These are phyloP conservation scores for Phytophthora hibernalis DNA, from an alignment of 352 stramenopile genomes.

Conservation along the genomic window DNA sequence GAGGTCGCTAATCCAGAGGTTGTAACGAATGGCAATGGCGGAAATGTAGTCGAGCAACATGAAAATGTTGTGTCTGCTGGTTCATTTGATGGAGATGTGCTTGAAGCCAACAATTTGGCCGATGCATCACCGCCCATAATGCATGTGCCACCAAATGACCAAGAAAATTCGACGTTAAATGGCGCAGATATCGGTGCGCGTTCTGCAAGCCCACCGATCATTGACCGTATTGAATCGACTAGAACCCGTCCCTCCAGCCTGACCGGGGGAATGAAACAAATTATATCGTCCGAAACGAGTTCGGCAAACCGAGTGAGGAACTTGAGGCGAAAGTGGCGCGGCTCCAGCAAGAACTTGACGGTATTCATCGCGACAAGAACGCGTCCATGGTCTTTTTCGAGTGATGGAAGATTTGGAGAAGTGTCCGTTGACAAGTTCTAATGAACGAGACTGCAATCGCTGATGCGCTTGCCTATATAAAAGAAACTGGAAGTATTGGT, in stretches of 20 bases:
- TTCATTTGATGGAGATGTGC: background rate
- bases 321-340: constrained; percentile 2
- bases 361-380: background rate
- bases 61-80: too few species aligned
- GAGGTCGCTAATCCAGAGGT: background rate
- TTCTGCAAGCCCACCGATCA: background rate
- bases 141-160: background rate
- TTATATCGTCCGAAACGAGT: background rate
- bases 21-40: background rate
- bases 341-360: background rate
- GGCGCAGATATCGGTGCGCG: background rate
- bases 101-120: too few species aligned
- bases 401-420: background rate
- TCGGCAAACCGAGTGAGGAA: background rate
- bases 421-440: background rate
- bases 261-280: background rate
- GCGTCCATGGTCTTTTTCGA: background rate
- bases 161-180: background rate
- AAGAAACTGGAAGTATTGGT: background rate
- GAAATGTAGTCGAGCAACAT: too few species aligned
- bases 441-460: constrained; percentile 10
- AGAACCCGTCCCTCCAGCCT: background rate
- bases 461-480: background rate
- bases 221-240: background rate
- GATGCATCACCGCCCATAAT: background rate